phyloP scores from a whole-genome alignment of 2,329 filamentous ascomycete species.

The Fusarium sp. region DNA sequence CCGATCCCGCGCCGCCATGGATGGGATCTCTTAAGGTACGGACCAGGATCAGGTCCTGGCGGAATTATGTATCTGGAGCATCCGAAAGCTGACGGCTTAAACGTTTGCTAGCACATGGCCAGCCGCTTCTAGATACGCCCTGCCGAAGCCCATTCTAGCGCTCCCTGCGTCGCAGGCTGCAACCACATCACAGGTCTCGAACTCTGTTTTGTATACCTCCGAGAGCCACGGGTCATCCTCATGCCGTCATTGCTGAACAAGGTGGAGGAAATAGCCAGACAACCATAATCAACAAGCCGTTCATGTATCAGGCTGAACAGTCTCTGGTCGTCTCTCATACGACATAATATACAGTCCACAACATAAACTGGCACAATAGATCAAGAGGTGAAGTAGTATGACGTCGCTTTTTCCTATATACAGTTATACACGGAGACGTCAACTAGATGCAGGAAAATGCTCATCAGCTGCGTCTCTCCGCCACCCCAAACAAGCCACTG shows the following conservation, averaged over 20 bases:
- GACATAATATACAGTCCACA: background rate
- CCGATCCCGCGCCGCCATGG: slow-evolving; percentile 37
- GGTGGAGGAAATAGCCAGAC: background rate
- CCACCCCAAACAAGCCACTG: slow-evolving; percentile 31
- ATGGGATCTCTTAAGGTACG: slow-evolving; percentile 33
- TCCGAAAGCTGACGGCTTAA: slow-evolving; percentile 11
- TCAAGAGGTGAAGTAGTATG: slow-evolving; percentile 12
- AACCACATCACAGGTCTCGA: slow-evolving; percentile 38
- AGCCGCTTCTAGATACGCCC: slow-evolving; percentile 11
- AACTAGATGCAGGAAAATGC: slow-evolving; percentile 31
- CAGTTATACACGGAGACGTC: slow-evolving; percentile 42
- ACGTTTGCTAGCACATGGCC: slow-evolving; percentile 13
- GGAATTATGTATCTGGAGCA: slow-evolving; percentile 6
- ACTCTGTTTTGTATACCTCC: slow-evolving; percentile 1
- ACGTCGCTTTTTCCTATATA: slow-evolving; percentile 43
- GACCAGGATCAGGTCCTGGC: slow-evolving; percentile 20
- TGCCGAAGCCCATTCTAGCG: slow-evolving; percentile 18
- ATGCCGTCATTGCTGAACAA: slow-evolving; percentile 11
- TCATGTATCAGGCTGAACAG: background rate
- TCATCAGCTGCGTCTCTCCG: slow-evolving; percentile 21
- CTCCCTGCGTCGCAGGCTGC: slow-evolving; percentile 22
- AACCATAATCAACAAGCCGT: background rate
- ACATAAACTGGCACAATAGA: background rate
- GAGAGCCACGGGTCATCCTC: background rate
- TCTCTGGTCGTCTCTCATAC: background rate